Conservation (phyloP, 75 land plant species). For the Selaginella tamariscina region DNA sequence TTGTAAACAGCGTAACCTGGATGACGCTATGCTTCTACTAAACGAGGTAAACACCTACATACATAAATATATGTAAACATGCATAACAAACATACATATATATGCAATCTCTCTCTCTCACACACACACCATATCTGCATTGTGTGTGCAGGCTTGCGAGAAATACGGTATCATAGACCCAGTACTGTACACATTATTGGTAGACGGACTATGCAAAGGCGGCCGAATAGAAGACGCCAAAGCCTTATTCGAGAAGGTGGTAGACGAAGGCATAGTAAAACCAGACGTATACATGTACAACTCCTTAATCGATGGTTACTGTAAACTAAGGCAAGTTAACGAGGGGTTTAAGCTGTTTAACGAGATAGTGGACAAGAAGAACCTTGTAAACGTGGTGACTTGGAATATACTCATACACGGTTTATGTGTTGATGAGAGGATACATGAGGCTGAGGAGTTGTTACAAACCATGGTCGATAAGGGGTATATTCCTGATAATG, state of each 20-base stretch:
- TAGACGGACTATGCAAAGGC: not conserved
- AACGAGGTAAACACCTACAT: no score
- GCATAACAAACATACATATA: no score
- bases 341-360: not conserved
- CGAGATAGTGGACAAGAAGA: not conserved
- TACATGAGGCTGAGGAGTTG: not conserved
- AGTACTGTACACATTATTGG: not conserved
- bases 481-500: constrained; percentile 3
- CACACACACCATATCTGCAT: no score
- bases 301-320: not conserved
- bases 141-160: not conserved
- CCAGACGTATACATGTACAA: constrained; percentile 4
- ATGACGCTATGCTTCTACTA: not conserved
- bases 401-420: constrained; percentile 9
- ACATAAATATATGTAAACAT: no score
- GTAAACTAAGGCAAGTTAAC: not conserved
- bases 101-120: no score
- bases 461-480: not conserved
- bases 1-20: not conserved
- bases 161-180: not conserved
- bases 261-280: not conserved
- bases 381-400: not conserved
- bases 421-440: not conserved
- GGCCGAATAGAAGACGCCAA: not conserved
- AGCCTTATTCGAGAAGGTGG: not conserved